Percentiles rank a stretch among this genome's conserved stretches.
Conservation (phyloP, 257 asterid species). For the Linaria vulgaris region DNA sequence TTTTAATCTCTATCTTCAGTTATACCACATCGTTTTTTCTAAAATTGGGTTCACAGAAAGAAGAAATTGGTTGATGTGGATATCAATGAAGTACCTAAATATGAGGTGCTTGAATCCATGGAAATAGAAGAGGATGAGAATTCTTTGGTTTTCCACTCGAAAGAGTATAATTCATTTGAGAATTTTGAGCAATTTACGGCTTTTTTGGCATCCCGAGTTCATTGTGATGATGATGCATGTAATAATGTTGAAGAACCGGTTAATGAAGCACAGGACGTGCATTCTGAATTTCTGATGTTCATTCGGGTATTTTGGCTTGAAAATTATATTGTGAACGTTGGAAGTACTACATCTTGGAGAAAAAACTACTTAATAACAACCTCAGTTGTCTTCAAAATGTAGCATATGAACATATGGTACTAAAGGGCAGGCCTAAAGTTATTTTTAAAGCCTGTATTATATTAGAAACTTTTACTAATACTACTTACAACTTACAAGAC, state of each 20-base stretch:
- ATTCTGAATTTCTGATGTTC: slow-evolving; percentile 33
- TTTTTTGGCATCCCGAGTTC: neutral
- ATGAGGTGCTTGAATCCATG: slow-evolving; percentile 43
- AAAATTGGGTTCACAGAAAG: neutral
- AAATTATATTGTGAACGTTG: neutral
- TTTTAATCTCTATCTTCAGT: no score
- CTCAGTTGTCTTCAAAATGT: slow-evolving; percentile 35
- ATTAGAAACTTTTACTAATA: no score
- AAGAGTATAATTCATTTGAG: slow-evolving; percentile 29
- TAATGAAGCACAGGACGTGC: slow-evolving; percentile 25
- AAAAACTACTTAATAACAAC: neutral
- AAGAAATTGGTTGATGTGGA: slow-evolving; percentile 24
- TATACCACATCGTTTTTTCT: no score
- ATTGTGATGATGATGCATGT: neutral
- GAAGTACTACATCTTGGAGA: neutral
- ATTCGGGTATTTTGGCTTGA: slow-evolving; percentile 27
- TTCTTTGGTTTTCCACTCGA: slow-evolving; percentile 41
- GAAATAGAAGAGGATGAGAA: slow-evolving; percentile 52
- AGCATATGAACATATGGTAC: slow-evolving; percentile 58
- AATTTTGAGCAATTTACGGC: slow-evolving; percentile 22
- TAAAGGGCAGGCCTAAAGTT: no score
- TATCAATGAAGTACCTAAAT: slow-evolving; percentile 29
- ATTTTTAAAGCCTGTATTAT: no score
- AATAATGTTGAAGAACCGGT: slow-evolving; percentile 22
- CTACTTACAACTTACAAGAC: no score